These are phyloP conservation scores for Pleoardoris graminearum DNA, from an alignment of 2,329 filamentous ascomycete genomes.

Conservation along the genomic window DNA sequence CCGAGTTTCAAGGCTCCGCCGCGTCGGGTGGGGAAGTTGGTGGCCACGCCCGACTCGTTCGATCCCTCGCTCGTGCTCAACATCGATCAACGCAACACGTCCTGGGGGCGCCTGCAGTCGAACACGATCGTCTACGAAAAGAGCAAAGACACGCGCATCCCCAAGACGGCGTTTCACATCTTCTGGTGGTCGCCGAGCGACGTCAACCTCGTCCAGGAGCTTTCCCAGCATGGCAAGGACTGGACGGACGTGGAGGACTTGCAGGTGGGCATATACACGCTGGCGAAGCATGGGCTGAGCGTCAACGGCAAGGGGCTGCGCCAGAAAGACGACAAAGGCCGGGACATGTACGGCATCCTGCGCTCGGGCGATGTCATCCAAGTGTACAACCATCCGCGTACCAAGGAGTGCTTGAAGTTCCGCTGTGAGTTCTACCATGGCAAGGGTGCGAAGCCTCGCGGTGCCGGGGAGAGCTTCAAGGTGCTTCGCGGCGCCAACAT, in stretches of 20 bases:
- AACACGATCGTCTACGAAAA: conserved; percentile 71
- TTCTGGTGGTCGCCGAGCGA: conserved; percentile 65
- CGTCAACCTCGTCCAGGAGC: conserved; percentile 54
- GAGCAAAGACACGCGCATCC: conserved; percentile 69
- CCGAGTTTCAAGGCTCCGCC: conserved; percentile 45
- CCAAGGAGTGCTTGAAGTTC: conserved; percentile 46
- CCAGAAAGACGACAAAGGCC: conserved; percentile 56
- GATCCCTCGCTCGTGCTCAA: conserved; percentile 63
- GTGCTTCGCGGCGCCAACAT: conserved; percentile 20
- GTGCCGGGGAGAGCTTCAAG: conserved; percentile 31
- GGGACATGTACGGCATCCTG: conserved; percentile 65
- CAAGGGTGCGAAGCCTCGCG: conserved; percentile 35
- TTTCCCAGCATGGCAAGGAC: conserved; percentile 53
- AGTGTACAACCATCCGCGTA: conserved; percentile 62
- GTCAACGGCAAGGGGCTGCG: conserved; percentile 74
- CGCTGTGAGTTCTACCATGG: conserved; percentile 50
- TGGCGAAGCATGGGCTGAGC: conserved; percentile 73
- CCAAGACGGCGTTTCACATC: conserved; percentile 79
- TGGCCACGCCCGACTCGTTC: conserved; percentile 67
- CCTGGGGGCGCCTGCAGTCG: conserved; percentile 73
- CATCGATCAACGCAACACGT: conserved; percentile 68
- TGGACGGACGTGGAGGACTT: conserved; percentile 59
- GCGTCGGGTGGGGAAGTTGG: conserved; percentile 64
- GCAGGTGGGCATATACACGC: conserved; percentile 76
- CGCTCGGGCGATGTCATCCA: conserved; percentile 77